These are phyloP conservation scores for Tillandsia leiboldiana DNA, from an alignment of 176 grass and related monocot species.

Conservation along the genomic window DNA sequence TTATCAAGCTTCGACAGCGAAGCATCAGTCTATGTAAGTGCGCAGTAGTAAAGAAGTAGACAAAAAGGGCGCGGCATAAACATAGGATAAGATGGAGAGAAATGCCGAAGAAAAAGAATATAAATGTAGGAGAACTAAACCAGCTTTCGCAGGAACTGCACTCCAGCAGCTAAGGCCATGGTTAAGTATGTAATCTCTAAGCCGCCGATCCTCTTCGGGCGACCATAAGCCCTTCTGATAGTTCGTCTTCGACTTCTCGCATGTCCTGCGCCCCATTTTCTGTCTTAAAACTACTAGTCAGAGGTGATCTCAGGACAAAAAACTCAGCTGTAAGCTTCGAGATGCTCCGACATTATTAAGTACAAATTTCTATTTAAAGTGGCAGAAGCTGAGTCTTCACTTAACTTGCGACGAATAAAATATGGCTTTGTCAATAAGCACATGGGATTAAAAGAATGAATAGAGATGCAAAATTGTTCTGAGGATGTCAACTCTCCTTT, in stretches of 20 bases:
- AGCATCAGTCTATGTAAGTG: too few relatives aligned
- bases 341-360: too few relatives aligned
- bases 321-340: too few relatives aligned
- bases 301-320: too few relatives aligned
- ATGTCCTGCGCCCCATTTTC: conserved; percentile 64
- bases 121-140: conserved; percentile 21
- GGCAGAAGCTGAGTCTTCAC: too few relatives aligned
- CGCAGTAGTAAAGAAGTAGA: too few relatives aligned
- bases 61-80: too few relatives aligned
- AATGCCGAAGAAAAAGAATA: neutral
- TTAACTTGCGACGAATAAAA: too few relatives aligned
- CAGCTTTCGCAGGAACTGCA: conserved; percentile 76
- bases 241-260: conserved; percentile 82
- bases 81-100: neutral
- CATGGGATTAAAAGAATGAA: neutral
- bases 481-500: neutral
- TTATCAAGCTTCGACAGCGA: too few relatives aligned
- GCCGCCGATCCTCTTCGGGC: conserved; percentile 77
- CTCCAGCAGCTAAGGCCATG: conserved; percentile 85
- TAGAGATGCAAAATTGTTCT: neutral
- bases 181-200: conserved; percentile 60
- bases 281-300: neutral
- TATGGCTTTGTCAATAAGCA: neutral
- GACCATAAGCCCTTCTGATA: conserved; percentile 82
- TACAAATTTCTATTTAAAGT: too few relatives aligned